These are phyloP conservation scores for Cryptococcus floricola DNA, from an alignment of 1,284 basidiomycete species.

Conservation along the genomic window DNA sequence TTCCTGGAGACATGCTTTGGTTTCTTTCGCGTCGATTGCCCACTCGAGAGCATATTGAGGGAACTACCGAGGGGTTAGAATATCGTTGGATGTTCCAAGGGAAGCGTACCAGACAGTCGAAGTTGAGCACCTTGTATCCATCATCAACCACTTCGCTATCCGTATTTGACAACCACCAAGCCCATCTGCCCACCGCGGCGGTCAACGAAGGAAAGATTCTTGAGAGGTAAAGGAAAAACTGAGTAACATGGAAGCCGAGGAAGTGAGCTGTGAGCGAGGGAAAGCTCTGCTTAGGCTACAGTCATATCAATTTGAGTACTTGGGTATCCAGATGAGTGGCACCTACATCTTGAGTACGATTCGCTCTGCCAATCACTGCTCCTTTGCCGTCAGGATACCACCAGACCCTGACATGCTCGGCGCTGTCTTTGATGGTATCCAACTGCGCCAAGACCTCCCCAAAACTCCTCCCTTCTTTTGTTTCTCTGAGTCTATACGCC, in stretches of 20 bases:
- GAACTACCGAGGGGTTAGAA: slow-evolving; percentile 55
- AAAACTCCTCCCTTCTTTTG: slow-evolving; percentile 64
- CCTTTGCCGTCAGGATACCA: slow-evolving; percentile 84
- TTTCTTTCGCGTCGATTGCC: slow-evolving; percentile 59
- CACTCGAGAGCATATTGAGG: slow-evolving; percentile 89
- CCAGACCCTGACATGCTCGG: slow-evolving; percentile 88
- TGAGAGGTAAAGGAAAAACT: slow-evolving; percentile 68
- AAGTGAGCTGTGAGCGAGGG: slow-evolving; percentile 57
- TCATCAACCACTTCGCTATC: slow-evolving; percentile 59
- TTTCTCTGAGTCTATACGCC: slow-evolving; percentile 78
- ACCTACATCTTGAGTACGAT: slow-evolving; percentile 72
- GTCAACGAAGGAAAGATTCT: slow-evolving; percentile 43
- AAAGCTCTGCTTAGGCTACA: slow-evolving; percentile 54
- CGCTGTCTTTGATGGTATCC: slow-evolving; percentile 57
- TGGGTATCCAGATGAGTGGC: slow-evolving; percentile 13
- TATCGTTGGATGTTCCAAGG: background rate
- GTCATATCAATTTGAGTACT: slow-evolving; percentile 2
- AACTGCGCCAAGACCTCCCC: slow-evolving; percentile 52
- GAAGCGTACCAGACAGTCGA: slow-evolving; percentile 55
- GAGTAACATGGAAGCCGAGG: slow-evolving; percentile 72
- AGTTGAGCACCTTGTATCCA: slow-evolving; percentile 73
- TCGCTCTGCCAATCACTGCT: slow-evolving; percentile 68
- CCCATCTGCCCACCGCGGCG: slow-evolving; percentile 44
- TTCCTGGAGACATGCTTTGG: slow-evolving; percentile 66
- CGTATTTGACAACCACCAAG: slow-evolving; percentile 41